These are phyloP conservation scores for Nephelium lappaceum DNA, from an alignment of 345 rosid species.

Conservation along the genomic window DNA sequence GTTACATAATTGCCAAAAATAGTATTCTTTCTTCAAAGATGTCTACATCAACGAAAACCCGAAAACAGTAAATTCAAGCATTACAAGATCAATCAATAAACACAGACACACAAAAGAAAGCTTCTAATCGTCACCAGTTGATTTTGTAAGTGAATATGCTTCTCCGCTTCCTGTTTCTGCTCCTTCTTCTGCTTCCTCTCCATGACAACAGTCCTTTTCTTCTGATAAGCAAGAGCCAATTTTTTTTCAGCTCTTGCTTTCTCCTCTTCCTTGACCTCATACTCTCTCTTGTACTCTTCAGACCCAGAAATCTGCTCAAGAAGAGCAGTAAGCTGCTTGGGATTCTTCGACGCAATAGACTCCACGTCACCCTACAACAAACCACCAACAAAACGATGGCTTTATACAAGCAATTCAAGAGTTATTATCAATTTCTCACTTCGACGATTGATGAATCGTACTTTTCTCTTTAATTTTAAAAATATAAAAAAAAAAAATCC, in stretches of 20 bases:
- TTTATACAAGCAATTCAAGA: neutral
- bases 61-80: neutral
- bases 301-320: slow-evolving; percentile 97
- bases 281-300: slow-evolving; percentile 89
- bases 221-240: slow-evolving; percentile 77
- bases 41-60: slow-evolving; percentile 55
- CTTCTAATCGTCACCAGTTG: slow-evolving; percentile 61
- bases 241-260: slow-evolving; percentile 88
- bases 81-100: neutral
- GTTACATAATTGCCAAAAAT: slow-evolving; percentile 81
- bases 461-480: no score
- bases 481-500: no score
- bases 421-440: neutral
- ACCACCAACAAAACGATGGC: neutral
- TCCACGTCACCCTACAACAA: slow-evolving; percentile 89
- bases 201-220: slow-evolving; percentile 69
- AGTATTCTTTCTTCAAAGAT: slow-evolving; percentile 79
- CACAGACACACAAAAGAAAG: slow-evolving; percentile 14
- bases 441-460: no score
- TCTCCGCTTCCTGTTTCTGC: slow-evolving; percentile 99
- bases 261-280: slow-evolving; percentile 74
- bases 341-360: slow-evolving; percentile 94
- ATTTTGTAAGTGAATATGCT: slow-evolving; percentile 81
- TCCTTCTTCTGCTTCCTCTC: slow-evolving; percentile 98
- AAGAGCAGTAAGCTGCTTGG: slow-evolving; percentile 86